Base-by-base conservation (phyloP, 2,329 filamentous ascomycete species). In the Sporothrix brasiliensis region DNA sequence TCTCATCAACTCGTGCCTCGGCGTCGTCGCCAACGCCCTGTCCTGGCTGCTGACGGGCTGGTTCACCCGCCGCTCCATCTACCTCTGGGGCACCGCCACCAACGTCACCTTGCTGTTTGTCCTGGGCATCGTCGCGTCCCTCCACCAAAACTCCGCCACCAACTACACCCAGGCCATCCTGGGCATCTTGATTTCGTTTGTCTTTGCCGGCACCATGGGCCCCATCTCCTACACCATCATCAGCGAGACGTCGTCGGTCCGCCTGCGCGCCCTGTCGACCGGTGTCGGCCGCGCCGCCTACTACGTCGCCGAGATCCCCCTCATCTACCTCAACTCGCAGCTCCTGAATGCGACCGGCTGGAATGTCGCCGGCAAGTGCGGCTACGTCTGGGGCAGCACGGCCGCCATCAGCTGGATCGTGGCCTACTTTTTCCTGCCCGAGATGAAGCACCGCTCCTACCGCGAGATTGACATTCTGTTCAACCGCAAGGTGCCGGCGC, bases 1-100 rank as follows among this genome's bases (percentile, higher is more conserved):
- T 78, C 84, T 90, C 50, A 89, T 89, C 78, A 89, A 85, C 69
- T 89, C 88, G 0, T 86, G 83, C 67, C 86, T 90, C n/a, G 56
- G 56, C 34, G 19, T 61, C 34, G 16, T 91, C 76, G 83, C 88
- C 72, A 86, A 89, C 77, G 89, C 89, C 84, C 80, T 89, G 50
- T 69, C 34, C 10, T 61, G 56, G 56, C 56, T 44, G 6, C 34
- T 61, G 10, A 61, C 56, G 1, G 56, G 56, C 34, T 61, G 56
- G 56, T 61, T 70, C 21, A 70, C 67, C 27, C 71, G 73, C 47
- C 73, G 73, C 52, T 69, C 60, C 49, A 70, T 74, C 30, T 74
- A 72, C 53, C 60, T 73, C 4, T 72, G 44, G 54, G 72, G 72
- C 24, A 68, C 69, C 30, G 53, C 52, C 47, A 49, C 61, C 65